Base-by-base conservation (phyloP, 768 basidiomycete genomes). In the Wakefieldia striispora region DNA sequence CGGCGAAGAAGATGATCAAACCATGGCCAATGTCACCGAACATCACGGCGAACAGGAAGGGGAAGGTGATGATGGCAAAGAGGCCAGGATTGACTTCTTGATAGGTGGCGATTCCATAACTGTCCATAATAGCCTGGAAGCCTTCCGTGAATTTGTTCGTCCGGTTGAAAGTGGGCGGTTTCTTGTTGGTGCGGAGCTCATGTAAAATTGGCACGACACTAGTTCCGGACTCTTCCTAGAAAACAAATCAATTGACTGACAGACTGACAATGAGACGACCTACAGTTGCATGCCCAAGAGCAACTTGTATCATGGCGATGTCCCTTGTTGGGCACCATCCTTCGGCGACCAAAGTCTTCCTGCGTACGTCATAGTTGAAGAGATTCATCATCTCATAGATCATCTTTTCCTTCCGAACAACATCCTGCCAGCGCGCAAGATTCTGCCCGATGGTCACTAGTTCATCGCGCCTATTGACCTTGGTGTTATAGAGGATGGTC, bases 21-120 rank as follows among this genome's bases (percentile, higher is more conserved):
- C 93, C 97, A 70, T 99, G 97, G 3, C 97, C 97, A 63, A 98
- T 90, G 70, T 99, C 97, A 61, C 97, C 97, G 65, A 99, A 99
- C 97, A 99, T 99, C 72, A 99, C 91, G 5, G 93, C 95, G 61
- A 98, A 99, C 57, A 99, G 71, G 83, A 99, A 98, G 0, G 97
- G 97, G 83, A 97, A 97, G 2, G 94, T 97, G 58, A 88, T 74
- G 57, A 91, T 75, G 0, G 91, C 92, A 69, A 95, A 95, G 24
- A 98, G 71, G 46, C 95, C 97, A 17, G 97, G 95, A 66, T 98
- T 98, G 66, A 94, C 84, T 70, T 99, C 97, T 66, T 97, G 91
- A 66, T 99, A 98, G 1, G 82, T 84, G 13, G 93, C 90, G 44
- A 91, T 84, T 61, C 95, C 97, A 64, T 99, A 99, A 43, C 88